phyloP scores from a whole-genome alignment of 495 filamentous ascomycete genomes.

The Melanomma pulvis-pyrius region DNA sequence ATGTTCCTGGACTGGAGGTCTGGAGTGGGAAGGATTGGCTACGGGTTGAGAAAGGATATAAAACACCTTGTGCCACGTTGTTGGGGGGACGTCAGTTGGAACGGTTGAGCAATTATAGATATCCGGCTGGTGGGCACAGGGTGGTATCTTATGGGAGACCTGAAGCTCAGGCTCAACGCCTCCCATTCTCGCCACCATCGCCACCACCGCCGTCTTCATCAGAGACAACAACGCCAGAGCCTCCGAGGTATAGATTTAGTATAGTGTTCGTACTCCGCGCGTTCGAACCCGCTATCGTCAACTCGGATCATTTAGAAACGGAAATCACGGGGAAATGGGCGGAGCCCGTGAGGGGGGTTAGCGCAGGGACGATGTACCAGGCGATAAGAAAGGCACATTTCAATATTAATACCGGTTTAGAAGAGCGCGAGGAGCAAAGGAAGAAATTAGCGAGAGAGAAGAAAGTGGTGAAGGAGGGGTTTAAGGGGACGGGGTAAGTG shows the following conservation, averaged over 20 bases:
- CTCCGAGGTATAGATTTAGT: slow-evolving; percentile 26
- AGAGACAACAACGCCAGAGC: background rate
- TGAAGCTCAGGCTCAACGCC: background rate
- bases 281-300: slow-evolving; percentile 20
- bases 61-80: slow-evolving; percentile 15
- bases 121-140: slow-evolving; percentile 31
- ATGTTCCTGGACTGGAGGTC: slow-evolving; percentile 36
- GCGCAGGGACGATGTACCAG: slow-evolving; percentile 28
- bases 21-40: slow-evolving; percentile 23
- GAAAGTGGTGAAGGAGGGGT: slow-evolving; percentile 3
- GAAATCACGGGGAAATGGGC: slow-evolving; percentile 33
- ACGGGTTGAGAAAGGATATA: slow-evolving; percentile 24
- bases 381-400: slow-evolving; percentile 33
- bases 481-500: background rate
- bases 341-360: slow-evolving; percentile 19
- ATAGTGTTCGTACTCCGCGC: slow-evolving; percentile 39
- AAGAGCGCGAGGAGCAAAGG: slow-evolving; percentile 36
- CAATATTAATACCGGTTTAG: slow-evolving; percentile 35
- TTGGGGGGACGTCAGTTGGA: slow-evolving; percentile 29
- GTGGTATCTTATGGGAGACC: slow-evolving; percentile 31
- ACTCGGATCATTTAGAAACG: slow-evolving; percentile 19
- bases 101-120: slow-evolving; percentile 24
- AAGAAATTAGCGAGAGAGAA: slow-evolving; percentile 8
- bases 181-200: background rate
- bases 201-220: background rate